phyloP scores from a whole-genome alignment of 2,329 filamentous ascomycete species.

The Ceratocystis lukuohia region DNA sequence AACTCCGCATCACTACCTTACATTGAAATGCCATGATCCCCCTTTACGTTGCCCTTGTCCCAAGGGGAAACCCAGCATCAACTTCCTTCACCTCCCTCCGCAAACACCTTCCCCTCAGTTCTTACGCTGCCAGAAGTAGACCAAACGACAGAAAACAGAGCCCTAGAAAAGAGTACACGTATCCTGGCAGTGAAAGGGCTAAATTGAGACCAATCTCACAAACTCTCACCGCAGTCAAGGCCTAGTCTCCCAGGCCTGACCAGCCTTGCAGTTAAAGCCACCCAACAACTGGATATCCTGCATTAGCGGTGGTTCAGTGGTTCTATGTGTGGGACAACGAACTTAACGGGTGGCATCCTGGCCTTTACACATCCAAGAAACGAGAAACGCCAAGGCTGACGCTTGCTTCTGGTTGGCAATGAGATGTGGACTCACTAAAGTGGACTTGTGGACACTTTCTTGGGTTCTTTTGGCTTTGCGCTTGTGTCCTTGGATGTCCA shows the following conservation, averaged over 20 bases:
- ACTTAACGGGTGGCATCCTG: background rate
- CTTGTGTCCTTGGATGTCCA: background rate
- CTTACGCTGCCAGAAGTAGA: background rate
- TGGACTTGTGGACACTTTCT: conserved; percentile 9
- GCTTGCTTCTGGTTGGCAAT: background rate
- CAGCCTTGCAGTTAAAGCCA: conserved; percentile 5
- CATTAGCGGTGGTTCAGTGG: background rate
- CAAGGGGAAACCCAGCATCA: background rate
- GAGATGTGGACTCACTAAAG: conserved; percentile 9
- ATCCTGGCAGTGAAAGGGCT: conserved; percentile 7
- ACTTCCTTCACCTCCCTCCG: background rate
- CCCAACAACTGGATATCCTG: conserved; percentile 5
- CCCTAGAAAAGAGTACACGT: conserved; percentile 5
- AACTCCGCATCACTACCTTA: background rate
- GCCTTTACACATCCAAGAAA: background rate
- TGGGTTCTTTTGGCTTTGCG: conserved; percentile 5
- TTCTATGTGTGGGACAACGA: background rate
- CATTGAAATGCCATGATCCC: background rate
- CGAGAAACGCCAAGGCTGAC: background rate
- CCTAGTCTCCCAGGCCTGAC: background rate
- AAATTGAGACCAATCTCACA: conserved; percentile 10
- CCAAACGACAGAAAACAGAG: background rate
- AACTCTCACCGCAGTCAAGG: conserved; percentile 9
- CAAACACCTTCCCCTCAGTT: background rate
- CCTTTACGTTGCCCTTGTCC: conserved; percentile 2